Percentiles rank a stretch among this genome's conserved stretches.
phyloP scores from a whole-genome alignment of 2,329 filamentous ascomycete genomes.

The Tolypocladium endophyticum region DNA sequence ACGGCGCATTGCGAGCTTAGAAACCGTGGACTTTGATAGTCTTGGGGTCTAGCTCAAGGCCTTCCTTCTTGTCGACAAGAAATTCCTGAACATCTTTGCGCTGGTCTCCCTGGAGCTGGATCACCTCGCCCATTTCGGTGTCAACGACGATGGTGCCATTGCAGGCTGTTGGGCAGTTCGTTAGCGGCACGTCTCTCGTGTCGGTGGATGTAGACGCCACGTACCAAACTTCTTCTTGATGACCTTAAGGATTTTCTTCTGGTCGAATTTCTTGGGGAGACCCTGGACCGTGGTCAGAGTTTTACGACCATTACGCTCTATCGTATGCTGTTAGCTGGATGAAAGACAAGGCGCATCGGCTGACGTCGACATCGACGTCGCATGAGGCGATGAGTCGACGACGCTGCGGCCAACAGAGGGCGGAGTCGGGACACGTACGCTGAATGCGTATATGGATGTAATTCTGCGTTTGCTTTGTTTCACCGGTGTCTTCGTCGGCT shows the following conservation, averaged over 20 bases:
- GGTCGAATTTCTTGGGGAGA: slow-evolving; percentile 96
- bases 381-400: slow-evolving; percentile 3
- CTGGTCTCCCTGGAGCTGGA: slow-evolving; percentile 98
- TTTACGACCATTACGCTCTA: slow-evolving; percentile 99
- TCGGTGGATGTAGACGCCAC: slow-evolving; percentile 15
- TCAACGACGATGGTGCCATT: slow-evolving; percentile 99
- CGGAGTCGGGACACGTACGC: slow-evolving; percentile 51
- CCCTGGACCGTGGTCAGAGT: slow-evolving; percentile 99
- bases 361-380: not conserved
- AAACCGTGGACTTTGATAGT: slow-evolving; percentile 78
- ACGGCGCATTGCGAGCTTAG: slow-evolving; percentile 30
- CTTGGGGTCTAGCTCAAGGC: slow-evolving; percentile 87
- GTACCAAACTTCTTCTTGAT: slow-evolving; percentile 99
- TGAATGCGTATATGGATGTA: slow-evolving; percentile 99
- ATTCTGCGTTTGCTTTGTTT: slow-evolving; percentile 90
- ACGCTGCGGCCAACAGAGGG: slow-evolving; percentile 1
- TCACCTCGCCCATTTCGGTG: slow-evolving; percentile 96
- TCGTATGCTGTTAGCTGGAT: slow-evolving; percentile 25
- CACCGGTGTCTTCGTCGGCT: slow-evolving; percentile 98
- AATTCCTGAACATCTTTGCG: slow-evolving; percentile 98
- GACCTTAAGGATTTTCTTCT: slow-evolving; percentile 99
- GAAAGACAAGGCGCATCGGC: not conserved
- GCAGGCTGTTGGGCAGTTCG: slow-evolving; percentile 53
- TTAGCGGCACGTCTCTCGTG: slow-evolving; percentile 1
- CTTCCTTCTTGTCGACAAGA: slow-evolving; percentile 90